Evolutionary conservation across 2,329 filamentous ascomycete genomes (phyloP), one percentile per base, ranked within the genome.

Genomic region (Curvularia verruculosa): DNA sequence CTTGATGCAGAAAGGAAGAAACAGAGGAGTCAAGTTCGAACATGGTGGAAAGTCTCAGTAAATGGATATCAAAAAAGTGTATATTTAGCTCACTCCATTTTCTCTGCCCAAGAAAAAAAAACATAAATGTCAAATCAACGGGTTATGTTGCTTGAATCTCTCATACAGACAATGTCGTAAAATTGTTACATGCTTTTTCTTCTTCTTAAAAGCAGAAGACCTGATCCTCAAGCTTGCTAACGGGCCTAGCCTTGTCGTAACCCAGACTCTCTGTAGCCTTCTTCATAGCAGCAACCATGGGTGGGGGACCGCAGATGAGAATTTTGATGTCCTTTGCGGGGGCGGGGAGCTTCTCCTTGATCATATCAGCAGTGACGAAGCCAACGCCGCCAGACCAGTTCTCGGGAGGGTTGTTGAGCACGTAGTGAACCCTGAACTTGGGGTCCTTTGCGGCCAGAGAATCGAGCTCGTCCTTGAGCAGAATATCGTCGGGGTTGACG

Each of bases 151-250:
- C 10, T 29, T 19, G 13, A 15, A 34, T 34, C 2, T 34, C 18
- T 13, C 26, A 28, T 28, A 26, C 24, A 26, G 8, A 8, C 8
- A n/a, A 26, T 26, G 24, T 26, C 24, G 3, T 19, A 26, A 24
- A 36, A 23, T 19, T 31, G 43, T 6, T 1, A 29, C 10, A 6
- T 12, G n/a, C 9, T 23, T 21, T 15, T 13, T n/a, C n/a, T n/a
- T n/a, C n/a, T n/a, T n/a, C n/a, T 28, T 90, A 92, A 81, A 99
- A 99, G 74, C 91, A 92, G 82, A 99, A 99, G 67, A 99, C 91
- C 80, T 98, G 95, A 78, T 99, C 95, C 76, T 94, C 90, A 52
- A 98, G 87, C 86, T 98, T 98, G 87, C 93, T 97, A 71, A 98
- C 93, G 43, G 94, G 92, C 60, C 88, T 87, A 40, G 95, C 91